Evolutionary conservation across 1,284 basidiomycete genomes (phyloP), one percentile per base, ranked within the genome.

Genomic region (Coriolopsis trogii): DNA sequence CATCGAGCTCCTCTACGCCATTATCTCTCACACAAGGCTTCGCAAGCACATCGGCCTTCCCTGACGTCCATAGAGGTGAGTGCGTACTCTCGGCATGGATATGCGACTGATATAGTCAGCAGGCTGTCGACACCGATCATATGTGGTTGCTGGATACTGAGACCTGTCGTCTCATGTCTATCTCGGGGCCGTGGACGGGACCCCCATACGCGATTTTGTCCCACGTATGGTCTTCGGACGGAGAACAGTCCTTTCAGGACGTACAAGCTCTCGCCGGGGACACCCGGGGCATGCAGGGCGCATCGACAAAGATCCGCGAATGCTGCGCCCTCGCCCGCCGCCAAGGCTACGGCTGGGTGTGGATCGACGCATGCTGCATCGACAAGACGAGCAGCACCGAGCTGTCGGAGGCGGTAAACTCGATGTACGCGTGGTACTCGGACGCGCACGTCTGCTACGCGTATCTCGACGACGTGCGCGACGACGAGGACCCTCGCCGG

Each of bases 381-480:
- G 53, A 55, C 48, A 53, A 53, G 53, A 49, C n/a, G n/a, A n/a
- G n/a, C n/a, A n/a, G n/a, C n/a, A n/a, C n/a, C n/a, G 50, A 52
- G 47, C 56, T 58, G 25, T 58, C 53, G 23, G 56, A 55, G 53
- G 56, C 53, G 16, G 46, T 58, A 52, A 58, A 55, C 53, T 58
- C 56, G 20, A 52, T 58, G 56, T 52, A 52, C 44, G 52, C 47
- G 46, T 58, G 52, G 52, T 58, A 55, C 38, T 43, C 41, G 7
- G 50, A 46, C 3, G 53, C 53, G 45, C 53, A 49, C 31, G 45
- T 53, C 13, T 55, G 53, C 51, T 53, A 42, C 15, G 53, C 53
- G 13, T 48, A 46, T 16, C 50, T 55, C 16, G 44, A 41, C 33
- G 57, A 55, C 39, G 57, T 55, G 15, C 34, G 50, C 39, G 50